phyloP scores from a whole-genome alignment of 225 moss, liverwort and hornwort genomes.

The Marchantia paleacea region DNA sequence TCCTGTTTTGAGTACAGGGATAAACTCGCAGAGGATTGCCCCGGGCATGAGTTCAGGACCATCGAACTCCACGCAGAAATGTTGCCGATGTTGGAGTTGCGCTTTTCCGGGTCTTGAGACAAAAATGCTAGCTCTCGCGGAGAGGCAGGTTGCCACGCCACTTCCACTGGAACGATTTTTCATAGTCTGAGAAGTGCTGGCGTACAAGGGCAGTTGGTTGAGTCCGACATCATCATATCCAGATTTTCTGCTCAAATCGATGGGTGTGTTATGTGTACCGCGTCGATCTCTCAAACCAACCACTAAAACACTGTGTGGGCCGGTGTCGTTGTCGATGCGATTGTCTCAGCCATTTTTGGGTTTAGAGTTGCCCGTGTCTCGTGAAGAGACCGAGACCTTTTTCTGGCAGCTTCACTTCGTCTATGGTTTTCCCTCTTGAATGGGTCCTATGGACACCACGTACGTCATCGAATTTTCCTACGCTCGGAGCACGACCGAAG shows the following conservation, averaged over 20 bases:
- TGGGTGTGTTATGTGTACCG: background rate
- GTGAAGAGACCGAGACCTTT: background rate
- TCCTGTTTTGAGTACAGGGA: background rate
- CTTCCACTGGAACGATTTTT: background rate
- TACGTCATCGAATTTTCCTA: background rate
- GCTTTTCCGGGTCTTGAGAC: background rate
- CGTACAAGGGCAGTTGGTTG: background rate
- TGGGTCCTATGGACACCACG: background rate
- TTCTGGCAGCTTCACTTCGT: background rate
- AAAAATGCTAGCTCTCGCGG: background rate
- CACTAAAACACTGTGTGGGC: background rate
- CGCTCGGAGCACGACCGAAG: background rate
- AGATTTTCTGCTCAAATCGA: background rate
- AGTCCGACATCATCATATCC: background rate
- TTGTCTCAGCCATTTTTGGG: background rate
- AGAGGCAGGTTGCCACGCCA: background rate
- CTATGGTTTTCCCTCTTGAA: slow-evolving; percentile 5
- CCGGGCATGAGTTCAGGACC: background rate
- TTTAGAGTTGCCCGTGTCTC: background rate
- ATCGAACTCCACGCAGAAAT: background rate
- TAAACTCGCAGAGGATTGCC: background rate
- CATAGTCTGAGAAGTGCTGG: background rate
- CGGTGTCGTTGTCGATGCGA: background rate
- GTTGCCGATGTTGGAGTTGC: background rate
- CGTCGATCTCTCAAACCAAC: background rate